A percentile compares a stretch with the other conserved stretches of the same genome.
Evolutionary conservation across 768 basidiomycete genomes (phyloP).

Genomic region (Leccinum arenicola): DNA sequence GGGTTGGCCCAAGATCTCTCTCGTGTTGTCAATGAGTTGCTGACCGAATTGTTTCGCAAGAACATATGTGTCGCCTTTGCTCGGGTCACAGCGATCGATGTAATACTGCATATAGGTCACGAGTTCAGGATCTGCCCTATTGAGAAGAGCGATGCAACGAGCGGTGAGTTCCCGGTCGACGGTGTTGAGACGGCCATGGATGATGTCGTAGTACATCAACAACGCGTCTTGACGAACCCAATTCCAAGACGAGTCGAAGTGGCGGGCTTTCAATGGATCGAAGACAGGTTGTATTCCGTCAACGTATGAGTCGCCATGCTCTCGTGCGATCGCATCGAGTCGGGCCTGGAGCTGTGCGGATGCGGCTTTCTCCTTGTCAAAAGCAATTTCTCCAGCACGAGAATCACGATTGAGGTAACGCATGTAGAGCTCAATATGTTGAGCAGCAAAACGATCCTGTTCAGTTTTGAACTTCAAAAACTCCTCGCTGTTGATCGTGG

Average conservation of each 20-base stretch:
- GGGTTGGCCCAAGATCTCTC: slow-evolving; percentile 76
- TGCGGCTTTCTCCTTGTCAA: slow-evolving; percentile 82
- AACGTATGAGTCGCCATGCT: slow-evolving; percentile 92
- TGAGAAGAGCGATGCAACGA: slow-evolving; percentile 95
- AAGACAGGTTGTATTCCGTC: slow-evolving; percentile 95
- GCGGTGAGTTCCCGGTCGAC: slow-evolving; percentile 97
- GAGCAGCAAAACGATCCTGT: slow-evolving; percentile 87
- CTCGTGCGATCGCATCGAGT: slow-evolving; percentile 83
- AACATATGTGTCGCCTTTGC: slow-evolving; percentile 85
- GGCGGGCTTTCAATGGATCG: slow-evolving; percentile 93
- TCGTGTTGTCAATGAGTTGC: slow-evolving; percentile 90
- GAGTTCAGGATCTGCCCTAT: slow-evolving; percentile 92
- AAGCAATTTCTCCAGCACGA: slow-evolving; percentile 86
- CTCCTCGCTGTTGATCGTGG: slow-evolving; percentile 95
- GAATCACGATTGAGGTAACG: slow-evolving; percentile 94
- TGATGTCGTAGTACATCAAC: slow-evolving; percentile 97
- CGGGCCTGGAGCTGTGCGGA: slow-evolving; percentile 71
- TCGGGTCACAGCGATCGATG: slow-evolving; percentile 79
- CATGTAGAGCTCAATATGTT: slow-evolving; percentile 96
- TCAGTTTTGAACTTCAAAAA: slow-evolving; percentile 95
- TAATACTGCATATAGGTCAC: slow-evolving; percentile 95
- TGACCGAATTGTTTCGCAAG: slow-evolving; percentile 98
- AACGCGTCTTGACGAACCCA: slow-evolving; percentile 98
- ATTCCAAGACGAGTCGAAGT: slow-evolving; percentile 99
- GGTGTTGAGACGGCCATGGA: slow-evolving; percentile 90